Conservation (phyloP, 1,139 yeast genomes). For the Cylindricascospora bacillispora region DNA sequence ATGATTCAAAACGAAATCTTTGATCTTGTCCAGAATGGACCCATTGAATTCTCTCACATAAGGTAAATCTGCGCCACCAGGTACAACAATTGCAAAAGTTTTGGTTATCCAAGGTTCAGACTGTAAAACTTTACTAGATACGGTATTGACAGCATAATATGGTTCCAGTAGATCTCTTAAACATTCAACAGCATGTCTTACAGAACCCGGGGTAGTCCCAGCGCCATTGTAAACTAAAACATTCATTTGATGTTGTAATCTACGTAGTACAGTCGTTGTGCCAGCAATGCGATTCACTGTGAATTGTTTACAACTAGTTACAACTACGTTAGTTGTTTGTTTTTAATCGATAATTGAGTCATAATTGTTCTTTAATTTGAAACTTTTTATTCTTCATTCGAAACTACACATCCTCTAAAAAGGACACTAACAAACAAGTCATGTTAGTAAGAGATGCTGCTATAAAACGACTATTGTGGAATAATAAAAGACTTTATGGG, state of each 20-base stretch:
- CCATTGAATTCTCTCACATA: slow-evolving; percentile 38
- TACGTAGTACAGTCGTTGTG: too few species aligned
- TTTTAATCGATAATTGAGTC: neutral
- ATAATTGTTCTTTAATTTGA: neutral
- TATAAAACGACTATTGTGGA: too few species aligned
- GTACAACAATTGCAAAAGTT: slow-evolving; percentile 70
- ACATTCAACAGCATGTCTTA: slow-evolving; percentile 70
- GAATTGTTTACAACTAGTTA: neutral
- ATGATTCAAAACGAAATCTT: slow-evolving; percentile 44
- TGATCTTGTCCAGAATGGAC: slow-evolving; percentile 54
- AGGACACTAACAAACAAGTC: too few species aligned
- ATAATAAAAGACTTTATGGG: too few species aligned
- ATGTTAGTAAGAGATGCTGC: too few species aligned
- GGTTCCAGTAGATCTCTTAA: slow-evolving; percentile 70
- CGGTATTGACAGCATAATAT: slow-evolving; percentile 71
- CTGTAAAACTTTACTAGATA: slow-evolving; percentile 46
- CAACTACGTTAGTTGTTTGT: neutral
- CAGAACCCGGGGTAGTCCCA: slow-evolving; percentile 81
- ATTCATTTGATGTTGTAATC: slow-evolving; percentile 14
- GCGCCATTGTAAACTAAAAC: slow-evolving; percentile 39
- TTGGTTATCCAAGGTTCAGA: slow-evolving; percentile 84
- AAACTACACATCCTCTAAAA: neutral
- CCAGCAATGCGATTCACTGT: too few species aligned
- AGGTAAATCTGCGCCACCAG: slow-evolving; percentile 96
- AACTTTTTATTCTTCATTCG: neutral